Evolutionary conservation across 306 rosid species (phyloP).

Genomic region (Trichosanthes cucumerina): DNA sequence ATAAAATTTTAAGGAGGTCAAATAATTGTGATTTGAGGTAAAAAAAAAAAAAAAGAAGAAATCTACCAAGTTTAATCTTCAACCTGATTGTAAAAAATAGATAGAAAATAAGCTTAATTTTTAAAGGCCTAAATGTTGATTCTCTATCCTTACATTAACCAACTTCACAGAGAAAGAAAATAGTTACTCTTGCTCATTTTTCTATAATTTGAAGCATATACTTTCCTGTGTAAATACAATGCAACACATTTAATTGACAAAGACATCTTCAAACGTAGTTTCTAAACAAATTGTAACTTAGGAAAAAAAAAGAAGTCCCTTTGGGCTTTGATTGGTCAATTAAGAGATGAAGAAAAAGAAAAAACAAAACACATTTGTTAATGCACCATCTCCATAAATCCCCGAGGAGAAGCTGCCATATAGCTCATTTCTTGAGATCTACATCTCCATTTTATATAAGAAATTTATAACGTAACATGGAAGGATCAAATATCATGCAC

Average conservation of each 20-base stretch:
- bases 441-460: neutral
- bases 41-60: no score
- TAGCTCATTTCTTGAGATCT: neutral
- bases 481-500: neutral
- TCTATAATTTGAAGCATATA: no score
- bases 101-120: no score
- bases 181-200: no score
- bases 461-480: neutral
- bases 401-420: neutral
- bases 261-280: neutral
- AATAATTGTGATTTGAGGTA: no score
- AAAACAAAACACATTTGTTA: neutral
- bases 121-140: no score
- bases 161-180: no score
- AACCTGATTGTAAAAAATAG: no score
- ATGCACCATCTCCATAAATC: neutral
- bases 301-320: neutral
- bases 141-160: no score
- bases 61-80: no score
- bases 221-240: no score
- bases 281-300: neutral
- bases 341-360: neutral
- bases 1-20: no score
- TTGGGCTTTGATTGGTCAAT: neutral
- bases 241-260: neutral